Percentiles rank a stretch among this genome's conserved stretches.
phyloP scores from a whole-genome alignment of 208 protist genomes.

The Acanthamoeba pearcei region DNA sequence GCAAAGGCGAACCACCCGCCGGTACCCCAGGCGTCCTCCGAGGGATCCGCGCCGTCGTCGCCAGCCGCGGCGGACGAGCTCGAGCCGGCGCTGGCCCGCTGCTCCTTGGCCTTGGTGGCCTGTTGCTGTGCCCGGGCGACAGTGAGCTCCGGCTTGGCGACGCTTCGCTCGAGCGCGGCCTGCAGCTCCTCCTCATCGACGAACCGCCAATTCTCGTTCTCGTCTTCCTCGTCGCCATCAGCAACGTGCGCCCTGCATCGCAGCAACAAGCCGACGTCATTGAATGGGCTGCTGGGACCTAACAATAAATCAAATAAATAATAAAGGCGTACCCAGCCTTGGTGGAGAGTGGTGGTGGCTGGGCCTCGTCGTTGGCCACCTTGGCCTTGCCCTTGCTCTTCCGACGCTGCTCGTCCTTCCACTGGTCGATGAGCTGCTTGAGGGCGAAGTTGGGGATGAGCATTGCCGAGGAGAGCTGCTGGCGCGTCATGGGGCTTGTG shows the following conservation, averaged over 20 bases:
- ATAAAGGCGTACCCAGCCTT: not conserved
- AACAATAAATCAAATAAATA: not conserved
- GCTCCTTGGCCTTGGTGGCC: conserved; percentile 26
- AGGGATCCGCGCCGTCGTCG: conserved; percentile 6
- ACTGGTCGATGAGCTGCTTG: conserved; percentile 51
- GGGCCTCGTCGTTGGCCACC: not conserved
- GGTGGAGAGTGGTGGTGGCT: not conserved
- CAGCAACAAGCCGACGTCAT: not conserved
- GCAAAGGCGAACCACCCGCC: conserved; percentile 16
- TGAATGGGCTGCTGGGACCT: not conserved
- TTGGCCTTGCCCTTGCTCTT: conserved; percentile 33
- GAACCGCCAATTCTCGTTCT: conserved; percentile 27
- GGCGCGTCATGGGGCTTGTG: conserved; percentile 52
- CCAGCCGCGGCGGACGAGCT: not conserved
- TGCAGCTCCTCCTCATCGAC: conserved; percentile 26
- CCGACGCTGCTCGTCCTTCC: not conserved
- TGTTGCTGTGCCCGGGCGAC: not conserved
- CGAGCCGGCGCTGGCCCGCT: not conserved
- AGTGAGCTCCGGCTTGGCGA: not conserved
- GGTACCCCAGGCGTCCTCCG: not conserved
- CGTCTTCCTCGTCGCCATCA: not conserved
- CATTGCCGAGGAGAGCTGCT: not conserved
- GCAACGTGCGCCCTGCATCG: not conserved
- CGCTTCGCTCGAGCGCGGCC: conserved; percentile 3
- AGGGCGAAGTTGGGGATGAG: conserved; percentile 66